Evolutionary conservation across 1,284 basidiomycete genomes (phyloP).

Genomic region (Stygiomarasmius scandens): DNA sequence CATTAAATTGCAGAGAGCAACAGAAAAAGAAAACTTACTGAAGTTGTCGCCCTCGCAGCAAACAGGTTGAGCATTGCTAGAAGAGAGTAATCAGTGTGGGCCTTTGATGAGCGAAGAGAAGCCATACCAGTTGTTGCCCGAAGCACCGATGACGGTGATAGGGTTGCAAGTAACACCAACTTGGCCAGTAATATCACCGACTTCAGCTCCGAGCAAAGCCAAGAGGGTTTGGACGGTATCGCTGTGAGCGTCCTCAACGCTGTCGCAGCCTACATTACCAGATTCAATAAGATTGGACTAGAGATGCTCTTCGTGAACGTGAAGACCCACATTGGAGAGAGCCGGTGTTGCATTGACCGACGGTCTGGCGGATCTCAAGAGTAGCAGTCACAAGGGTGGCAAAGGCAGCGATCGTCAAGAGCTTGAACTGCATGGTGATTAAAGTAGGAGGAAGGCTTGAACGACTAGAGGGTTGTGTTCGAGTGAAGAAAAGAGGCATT

Average conservation of each 20-base stretch:
- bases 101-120: too few relatives aligned
- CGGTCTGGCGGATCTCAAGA: neutral
- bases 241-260: neutral
- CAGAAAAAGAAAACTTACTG: neutral
- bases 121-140: neutral
- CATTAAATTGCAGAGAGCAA: neutral
- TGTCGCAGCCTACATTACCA: neutral
- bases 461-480: neutral
- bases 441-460: neutral
- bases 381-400: slow-evolving; percentile 1
- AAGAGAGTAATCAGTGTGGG: too few relatives aligned
- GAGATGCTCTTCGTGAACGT: too few relatives aligned
- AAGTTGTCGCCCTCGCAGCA: slow-evolving; percentile 3
- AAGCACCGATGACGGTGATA: neutral
- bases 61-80: neutral
- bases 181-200: neutral
- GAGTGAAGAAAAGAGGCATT: neutral
- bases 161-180: slow-evolving; percentile 5
- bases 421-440: neutral
- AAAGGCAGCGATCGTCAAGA: neutral
- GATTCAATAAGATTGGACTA: too few relatives aligned
- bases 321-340: neutral
- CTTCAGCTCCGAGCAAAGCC: neutral
- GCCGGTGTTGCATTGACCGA: slow-evolving; percentile 2
- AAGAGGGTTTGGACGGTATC: neutral